Percentiles rank a stretch among this genome's conserved stretches.
Evolutionary conservation across 75 land plant genomes (phyloP).

Genomic region (Larix kaempferi): DNA sequence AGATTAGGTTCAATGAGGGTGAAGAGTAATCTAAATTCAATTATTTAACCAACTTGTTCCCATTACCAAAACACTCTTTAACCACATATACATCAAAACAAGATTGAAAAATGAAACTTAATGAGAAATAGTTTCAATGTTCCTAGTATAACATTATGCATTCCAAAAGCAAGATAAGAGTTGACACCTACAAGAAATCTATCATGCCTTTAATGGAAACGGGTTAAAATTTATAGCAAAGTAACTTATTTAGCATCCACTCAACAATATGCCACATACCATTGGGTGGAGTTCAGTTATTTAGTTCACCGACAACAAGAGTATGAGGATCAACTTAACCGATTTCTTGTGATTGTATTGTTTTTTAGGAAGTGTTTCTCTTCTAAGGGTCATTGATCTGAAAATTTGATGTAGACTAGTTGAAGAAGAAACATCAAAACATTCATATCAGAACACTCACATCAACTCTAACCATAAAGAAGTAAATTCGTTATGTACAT

Average conservation of each 20-base stretch:
- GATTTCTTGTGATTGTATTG: not conserved
- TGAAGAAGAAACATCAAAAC: not conserved
- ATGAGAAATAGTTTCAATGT: not conserved
- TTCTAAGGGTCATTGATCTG: not conserved
- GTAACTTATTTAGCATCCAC: not conserved
- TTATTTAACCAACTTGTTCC: not conserved
- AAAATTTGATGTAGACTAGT: not conserved
- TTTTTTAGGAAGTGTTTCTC: not conserved
- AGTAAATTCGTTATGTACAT: not conserved
- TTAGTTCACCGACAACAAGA: not conserved
- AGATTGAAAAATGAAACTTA: not conserved
- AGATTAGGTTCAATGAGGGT: constrained; percentile 39
- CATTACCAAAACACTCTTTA: constrained; percentile 1
- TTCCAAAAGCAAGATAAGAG: not conserved
- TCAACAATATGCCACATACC: not conserved
- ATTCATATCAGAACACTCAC: not conserved
- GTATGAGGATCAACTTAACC: not conserved
- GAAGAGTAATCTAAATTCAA: constrained; percentile 11
- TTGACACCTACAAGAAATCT: not conserved
- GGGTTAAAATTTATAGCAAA: not conserved
- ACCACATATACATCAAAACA: constrained; percentile 13
- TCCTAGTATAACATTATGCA: not conserved
- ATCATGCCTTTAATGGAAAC: not conserved
- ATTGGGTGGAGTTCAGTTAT: not conserved
- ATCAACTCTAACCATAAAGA: not conserved